Base-by-base conservation (phyloP, 176 grass and related monocot species). In the Lolium rigidum region DNA sequence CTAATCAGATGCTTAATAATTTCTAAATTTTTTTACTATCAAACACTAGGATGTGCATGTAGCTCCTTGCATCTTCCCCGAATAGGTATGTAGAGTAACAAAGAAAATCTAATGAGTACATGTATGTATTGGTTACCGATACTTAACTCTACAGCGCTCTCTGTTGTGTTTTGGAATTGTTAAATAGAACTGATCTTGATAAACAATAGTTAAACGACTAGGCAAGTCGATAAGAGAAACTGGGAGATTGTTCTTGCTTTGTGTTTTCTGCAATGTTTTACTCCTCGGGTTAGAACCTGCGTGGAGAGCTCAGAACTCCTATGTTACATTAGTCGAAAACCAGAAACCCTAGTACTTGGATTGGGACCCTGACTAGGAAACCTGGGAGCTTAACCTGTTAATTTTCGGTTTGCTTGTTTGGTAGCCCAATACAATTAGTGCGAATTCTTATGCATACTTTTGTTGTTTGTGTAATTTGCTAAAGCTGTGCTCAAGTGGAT, bases 351-450 rank as follows among this genome's bases (percentile, higher is more conserved):
- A 63, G 13, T 51, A 35, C 35, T 51, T 22, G 18, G 25, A 65
- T 24, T 77, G 17, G 82, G 56, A 76, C 21, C 43, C 71, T 39
- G 70, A 15, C 10, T 25, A 25, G 24, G 69, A 84, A 47, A 24
- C 60, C 66, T 35, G 39, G 41, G 60, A 49, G 24, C 41, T 21
- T 84, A 2, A 15, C 24, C 68, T 71, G 62, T 25, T 28, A 49
- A n/a, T 65, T 35, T 41, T 64, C 21, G 48, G 10, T 82, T 2
- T 81, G n/a, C 44, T 43, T 87, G 28, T 54, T 80, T 86, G 43
- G 43, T 22, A 78, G n/a, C 72, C 18, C 17, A 83, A 71, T 73
- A 55, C 85, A 83, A 22, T 67, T 73, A 49, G 22, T 64, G 35
- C 14, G 1, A 70, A 25, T 31, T 86, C 16, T 63, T 22, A 82